Evolutionary conservation across 306 rosid species (phyloP), one percentile per base, ranked within the genome.

Genomic region (Lagenaria siceraria): DNA sequence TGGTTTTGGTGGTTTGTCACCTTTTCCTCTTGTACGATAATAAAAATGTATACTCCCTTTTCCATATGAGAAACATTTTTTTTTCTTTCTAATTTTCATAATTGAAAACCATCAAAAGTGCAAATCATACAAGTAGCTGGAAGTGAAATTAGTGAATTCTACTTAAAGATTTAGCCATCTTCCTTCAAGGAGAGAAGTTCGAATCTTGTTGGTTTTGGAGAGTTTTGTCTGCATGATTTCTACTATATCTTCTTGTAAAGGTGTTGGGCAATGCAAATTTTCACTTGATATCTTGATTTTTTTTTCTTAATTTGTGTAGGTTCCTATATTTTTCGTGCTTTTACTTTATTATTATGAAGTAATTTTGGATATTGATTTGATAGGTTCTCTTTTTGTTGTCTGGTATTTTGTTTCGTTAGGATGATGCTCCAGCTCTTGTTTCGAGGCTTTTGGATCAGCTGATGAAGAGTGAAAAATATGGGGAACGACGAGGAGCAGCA

Each of bases 401-500:
- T 46, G 52, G 17, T 0, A 46, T 40, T 80, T 79, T 69, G 76
- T 77, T 77, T 78, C 68, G 63, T 80, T 80, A 95, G 97, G 97
- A 95, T 80, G 96, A 90, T 80, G 97, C 84, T 17, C 87, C 85
- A 53, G 87, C 91, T 82, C 97, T 95, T 87, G 85, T 92, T 77
- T 87, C 91, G 40, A 82, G 87, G 77, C 90, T 95, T 46, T 53
- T 92, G 90, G 96, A 92, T 90, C 91, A 87, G 82, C 60, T 95
- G 85, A 88, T 92, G 97, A 92, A 90, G 87, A 87, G 97, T 75
- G 97, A 92, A 33, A 95, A 90, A 77, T 95, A 90, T 85, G 99
- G 99, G 65, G 99, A 90, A 65, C 97, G 97, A 5, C 96, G 99
- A 27, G 99, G 97, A 77, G 99, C 99, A 31, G 99, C 99, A 66